phyloP scores from a whole-genome alignment of 164 flowering plant species.

The Dillenia suffruticosa region DNA sequence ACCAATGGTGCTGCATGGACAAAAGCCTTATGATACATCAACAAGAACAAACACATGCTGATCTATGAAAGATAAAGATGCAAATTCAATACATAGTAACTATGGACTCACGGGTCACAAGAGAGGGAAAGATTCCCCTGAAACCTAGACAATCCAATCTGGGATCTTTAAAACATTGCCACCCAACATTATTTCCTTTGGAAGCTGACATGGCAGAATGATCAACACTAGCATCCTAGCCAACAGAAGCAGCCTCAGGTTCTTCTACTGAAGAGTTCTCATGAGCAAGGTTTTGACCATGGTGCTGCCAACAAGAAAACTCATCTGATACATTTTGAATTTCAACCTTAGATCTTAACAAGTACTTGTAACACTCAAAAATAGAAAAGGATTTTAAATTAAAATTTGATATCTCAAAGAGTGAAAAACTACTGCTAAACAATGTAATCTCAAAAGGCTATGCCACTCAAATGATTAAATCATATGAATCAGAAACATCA shows the following conservation, averaged over 20 bases:
- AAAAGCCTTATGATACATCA: neutral
- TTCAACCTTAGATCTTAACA: conserved; percentile 87
- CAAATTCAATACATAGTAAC: too few relatives aligned
- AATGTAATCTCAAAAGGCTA: too few relatives aligned
- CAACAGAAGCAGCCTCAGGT: conserved; percentile 69
- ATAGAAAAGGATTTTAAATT: neutral
- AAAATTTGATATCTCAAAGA: too few relatives aligned
- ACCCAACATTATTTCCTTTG: conserved; percentile 53
- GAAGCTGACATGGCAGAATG: conserved; percentile 52
- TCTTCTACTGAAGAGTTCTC: conserved; percentile 48
- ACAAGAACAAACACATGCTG: too few relatives aligned
- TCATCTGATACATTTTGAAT: conserved; percentile 71
- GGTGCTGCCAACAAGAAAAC: conserved; percentile 90
- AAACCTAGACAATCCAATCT: conserved; percentile 79
- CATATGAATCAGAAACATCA: too few relatives aligned
- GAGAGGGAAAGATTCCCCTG: conserved; percentile 81
- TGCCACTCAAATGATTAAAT: too few relatives aligned
- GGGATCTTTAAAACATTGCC: conserved; percentile 92
- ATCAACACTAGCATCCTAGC: conserved; percentile 70
- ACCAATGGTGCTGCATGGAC: conserved; percentile 74
- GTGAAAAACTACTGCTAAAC: too few relatives aligned
- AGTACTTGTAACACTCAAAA: conserved; percentile 52
- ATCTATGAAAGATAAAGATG: too few relatives aligned
- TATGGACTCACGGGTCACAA: conserved; percentile 50
- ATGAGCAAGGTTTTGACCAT: conserved; percentile 45